Base-by-base conservation (phyloP, 2,329 filamentous ascomycete genomes). In the Myriosclerotinia scirpicola region DNA sequence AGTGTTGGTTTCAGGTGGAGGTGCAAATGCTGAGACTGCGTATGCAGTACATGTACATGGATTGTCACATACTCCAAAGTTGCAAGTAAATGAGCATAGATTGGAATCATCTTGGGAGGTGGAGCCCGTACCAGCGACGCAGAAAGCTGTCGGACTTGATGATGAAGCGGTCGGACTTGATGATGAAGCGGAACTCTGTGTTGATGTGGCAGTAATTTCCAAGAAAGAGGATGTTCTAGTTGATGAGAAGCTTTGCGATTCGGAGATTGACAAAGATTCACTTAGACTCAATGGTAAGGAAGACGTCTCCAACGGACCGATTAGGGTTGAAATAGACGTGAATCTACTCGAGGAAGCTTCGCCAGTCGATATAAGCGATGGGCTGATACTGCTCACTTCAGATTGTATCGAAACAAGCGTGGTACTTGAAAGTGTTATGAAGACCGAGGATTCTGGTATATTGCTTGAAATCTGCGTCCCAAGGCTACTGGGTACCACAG, bases 41-140 rank as follows among this genome's bases (percentile, higher is more conserved):
- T n/a, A 59, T 59, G 55, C 55, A 46, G 55, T 59, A 59, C 55
- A 59, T 46, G 55, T 59, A 46, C 55, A 59, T 36, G 55, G 55
- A 34, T 59, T 40, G 17, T 26, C 2, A 59, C 55, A 59, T n/a
- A 46, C 5, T 59, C 55, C 55, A 59, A 59, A 59, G 17, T 46
- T 59, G 55, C 55, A 59, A 36, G 55, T 59, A n/a, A 59, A 59
- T 34, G 17, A 15, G 7, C 55, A 59, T 30, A 59, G 40, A 11
- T 59, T 22, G 20, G 55, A 59, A 17, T 59, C 46, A 22, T 44
- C 40, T n/a, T 46, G 15, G 40, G 40, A 34, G 42, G 40, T 46
- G 9, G 55, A 59, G 20, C 55, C 55, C 2, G 55, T 46, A 22
- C 55, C 55, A 14, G 20, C 40, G 17, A 59, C 55, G 26, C 55